phyloP scores from a whole-genome alignment of 352 stramenopile genomes.

The Pythium insidiosum region DNA sequence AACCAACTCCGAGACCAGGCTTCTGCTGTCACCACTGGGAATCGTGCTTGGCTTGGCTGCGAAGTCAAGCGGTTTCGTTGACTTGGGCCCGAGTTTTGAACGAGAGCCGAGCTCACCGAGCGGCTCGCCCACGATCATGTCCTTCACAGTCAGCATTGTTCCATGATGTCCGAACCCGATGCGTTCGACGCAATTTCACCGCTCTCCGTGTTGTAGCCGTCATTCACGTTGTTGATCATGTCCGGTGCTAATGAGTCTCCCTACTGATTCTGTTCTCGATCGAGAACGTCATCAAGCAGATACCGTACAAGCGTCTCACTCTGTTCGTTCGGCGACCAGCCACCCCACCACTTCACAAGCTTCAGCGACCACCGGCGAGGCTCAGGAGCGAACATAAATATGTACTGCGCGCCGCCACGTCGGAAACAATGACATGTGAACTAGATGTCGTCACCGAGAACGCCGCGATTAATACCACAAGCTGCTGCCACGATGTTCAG shows the following conservation, averaged over 20 bases:
- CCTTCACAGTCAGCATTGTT: too few relatives aligned
- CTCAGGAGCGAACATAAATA: slow-evolving; percentile 17
- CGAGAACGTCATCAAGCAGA: slow-evolving; percentile 4
- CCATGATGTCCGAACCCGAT: too few relatives aligned
- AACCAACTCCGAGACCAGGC: too few relatives aligned
- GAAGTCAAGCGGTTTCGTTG: too few relatives aligned
- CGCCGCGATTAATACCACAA: neutral
- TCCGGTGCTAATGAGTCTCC: neutral
- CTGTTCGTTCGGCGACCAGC: slow-evolving; percentile 8
- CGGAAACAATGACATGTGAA: slow-evolving; percentile 2
- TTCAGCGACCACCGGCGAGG: slow-evolving; percentile 11
- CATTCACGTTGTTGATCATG: too few relatives aligned
- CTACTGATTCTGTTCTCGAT: slow-evolving; percentile 1
- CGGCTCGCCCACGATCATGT: too few relatives aligned
- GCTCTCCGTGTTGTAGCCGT: too few relatives aligned
- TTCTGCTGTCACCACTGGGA: too few relatives aligned
- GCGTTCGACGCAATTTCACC: too few relatives aligned
- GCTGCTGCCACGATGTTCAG: neutral
- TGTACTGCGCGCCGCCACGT: slow-evolving; percentile 10
- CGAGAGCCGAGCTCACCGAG: too few relatives aligned
- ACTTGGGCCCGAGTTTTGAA: too few relatives aligned
- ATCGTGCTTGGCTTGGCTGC: too few relatives aligned
- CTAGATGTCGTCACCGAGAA: neutral
- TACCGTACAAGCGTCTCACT: slow-evolving; percentile 1
- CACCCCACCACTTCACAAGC: slow-evolving; percentile 13